phyloP scores from a whole-genome alignment of 257 asterid genomes.

The Lavandula angustifolia region DNA sequence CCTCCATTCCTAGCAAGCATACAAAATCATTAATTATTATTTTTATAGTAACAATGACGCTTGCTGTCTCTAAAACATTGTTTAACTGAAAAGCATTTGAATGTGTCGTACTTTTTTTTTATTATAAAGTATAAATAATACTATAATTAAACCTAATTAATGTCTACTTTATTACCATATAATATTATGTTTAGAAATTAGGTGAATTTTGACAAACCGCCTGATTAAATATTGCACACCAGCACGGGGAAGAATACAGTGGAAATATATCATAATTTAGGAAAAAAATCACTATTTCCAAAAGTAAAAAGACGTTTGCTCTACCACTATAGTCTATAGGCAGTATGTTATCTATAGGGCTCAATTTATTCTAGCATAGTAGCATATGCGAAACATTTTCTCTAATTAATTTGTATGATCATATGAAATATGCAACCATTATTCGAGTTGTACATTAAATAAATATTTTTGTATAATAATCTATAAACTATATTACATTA shows the following conservation, averaged over 20 bases:
- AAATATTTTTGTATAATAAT: too few relatives aligned
- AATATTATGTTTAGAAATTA: slow-evolving; percentile 5
- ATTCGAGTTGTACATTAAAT: too few relatives aligned
- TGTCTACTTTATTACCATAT: neutral
- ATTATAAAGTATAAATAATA: slow-evolving; percentile 5
- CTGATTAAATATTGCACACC: slow-evolving; percentile 12
- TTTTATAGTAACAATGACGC: slow-evolving; percentile 21
- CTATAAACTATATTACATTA: too few relatives aligned
- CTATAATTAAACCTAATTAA: neutral
- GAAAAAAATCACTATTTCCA: slow-evolving; percentile 13
- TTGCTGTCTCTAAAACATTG: slow-evolving; percentile 26
- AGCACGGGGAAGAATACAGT: slow-evolving; percentile 31
- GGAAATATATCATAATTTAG: slow-evolving; percentile 19
- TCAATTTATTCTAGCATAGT: neutral
- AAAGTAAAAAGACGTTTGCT: slow-evolving; percentile 24
- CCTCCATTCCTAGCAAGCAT: slow-evolving; percentile 11
- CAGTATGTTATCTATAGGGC: neutral
- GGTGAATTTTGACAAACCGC: slow-evolving; percentile 33
- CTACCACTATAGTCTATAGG: slow-evolving; percentile 18
- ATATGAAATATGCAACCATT: too few relatives aligned
- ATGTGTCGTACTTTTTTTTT: slow-evolving; percentile 11
- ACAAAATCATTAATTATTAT: neutral
- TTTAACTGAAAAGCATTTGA: slow-evolving; percentile 19
- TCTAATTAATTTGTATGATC: too few relatives aligned
- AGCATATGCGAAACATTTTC: too few relatives aligned